These are phyloP conservation scores for Sanguinoderma infundibulare DNA, from an alignment of 1,284 basidiomycete species.

Conservation along the genomic window DNA sequence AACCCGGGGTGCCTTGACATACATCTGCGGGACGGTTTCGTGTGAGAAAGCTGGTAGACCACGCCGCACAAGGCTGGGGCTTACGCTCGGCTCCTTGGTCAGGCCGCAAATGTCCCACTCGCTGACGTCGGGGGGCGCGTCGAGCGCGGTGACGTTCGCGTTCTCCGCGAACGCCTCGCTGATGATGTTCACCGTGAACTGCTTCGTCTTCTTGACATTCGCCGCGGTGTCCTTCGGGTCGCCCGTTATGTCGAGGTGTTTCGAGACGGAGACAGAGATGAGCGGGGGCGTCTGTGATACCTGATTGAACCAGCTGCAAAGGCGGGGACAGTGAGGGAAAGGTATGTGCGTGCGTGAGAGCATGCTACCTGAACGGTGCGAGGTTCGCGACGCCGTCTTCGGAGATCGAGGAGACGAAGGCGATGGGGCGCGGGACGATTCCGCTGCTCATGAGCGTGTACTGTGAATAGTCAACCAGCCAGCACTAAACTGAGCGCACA, in stretches of 20 bases:
- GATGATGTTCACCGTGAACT: conserved; percentile 81
- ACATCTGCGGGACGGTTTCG: conserved; percentile 12
- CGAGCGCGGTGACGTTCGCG: conserved; percentile 70
- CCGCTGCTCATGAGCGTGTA: conserved; percentile 63
- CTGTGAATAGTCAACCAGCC: conserved; percentile 10
- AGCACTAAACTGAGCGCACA: background rate
- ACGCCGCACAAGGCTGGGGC: conserved; percentile 7
- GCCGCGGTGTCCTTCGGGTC: conserved; percentile 66
- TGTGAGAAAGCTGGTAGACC: background rate
- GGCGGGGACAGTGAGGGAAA: background rate
- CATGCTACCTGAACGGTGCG: conserved; percentile 61
- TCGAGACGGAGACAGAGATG: conserved; percentile 61
- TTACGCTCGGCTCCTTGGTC: conserved; percentile 62
- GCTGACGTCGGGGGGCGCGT: conserved; percentile 65
- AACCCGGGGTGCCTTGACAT: conserved; percentile 69
- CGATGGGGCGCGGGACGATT: conserved; percentile 75
- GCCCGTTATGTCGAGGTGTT: conserved; percentile 42
- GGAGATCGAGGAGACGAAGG: conserved; percentile 71
- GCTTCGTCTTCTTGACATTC: conserved; percentile 69
- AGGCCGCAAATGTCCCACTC: conserved; percentile 81
- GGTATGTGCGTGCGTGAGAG: too few species aligned
- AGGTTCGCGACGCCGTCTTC: conserved; percentile 64
- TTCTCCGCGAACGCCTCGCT: conserved; percentile 78
- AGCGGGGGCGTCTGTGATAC: conserved; percentile 69
- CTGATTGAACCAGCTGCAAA: conserved; percentile 63